Percentiles rank a stretch among this genome's conserved stretches.
phyloP scores from a whole-genome alignment of 1,139 yeast species.

The Blastobotrys apis region DNA sequence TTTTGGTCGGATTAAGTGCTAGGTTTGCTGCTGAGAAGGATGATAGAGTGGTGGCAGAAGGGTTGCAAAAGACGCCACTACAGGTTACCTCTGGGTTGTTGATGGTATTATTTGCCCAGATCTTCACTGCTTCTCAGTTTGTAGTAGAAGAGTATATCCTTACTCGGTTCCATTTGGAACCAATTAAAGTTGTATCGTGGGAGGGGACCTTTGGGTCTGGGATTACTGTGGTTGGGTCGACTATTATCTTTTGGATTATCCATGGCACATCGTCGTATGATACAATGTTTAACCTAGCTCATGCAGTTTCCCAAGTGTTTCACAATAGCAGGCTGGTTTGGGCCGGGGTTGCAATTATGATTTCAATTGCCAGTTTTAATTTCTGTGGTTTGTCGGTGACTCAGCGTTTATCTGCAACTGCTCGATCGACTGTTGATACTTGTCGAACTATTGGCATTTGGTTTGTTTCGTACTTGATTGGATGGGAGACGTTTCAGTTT shows the following conservation, averaged over 20 bases:
- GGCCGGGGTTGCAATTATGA: slow-evolving; percentile 62
- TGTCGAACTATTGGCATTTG: slow-evolving; percentile 74
- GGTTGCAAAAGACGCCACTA: slow-evolving; percentile 27
- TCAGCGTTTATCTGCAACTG: slow-evolving; percentile 62
- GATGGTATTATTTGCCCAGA: slow-evolving; percentile 57
- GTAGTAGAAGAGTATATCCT: slow-evolving; percentile 73
- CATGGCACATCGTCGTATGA: slow-evolving; percentile 36
- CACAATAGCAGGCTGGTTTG: slow-evolving; percentile 40
- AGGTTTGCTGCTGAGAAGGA: slow-evolving; percentile 21
- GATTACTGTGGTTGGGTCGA: slow-evolving; percentile 42
- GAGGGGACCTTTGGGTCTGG: slow-evolving; percentile 68
- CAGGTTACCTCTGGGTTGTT: slow-evolving; percentile 49
- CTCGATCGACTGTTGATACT: slow-evolving; percentile 76
- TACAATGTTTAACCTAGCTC: slow-evolving; percentile 55
- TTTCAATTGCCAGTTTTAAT: slow-evolving; percentile 69
- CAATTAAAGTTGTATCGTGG: slow-evolving; percentile 64
- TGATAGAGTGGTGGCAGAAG: slow-evolving; percentile 11
- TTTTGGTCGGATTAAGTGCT: slow-evolving; percentile 71
- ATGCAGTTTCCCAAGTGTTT: slow-evolving; percentile 51
- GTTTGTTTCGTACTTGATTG: slow-evolving; percentile 66
- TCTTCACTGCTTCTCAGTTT: slow-evolving; percentile 70
- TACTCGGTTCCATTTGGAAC: slow-evolving; percentile 50
- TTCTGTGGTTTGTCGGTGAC: slow-evolving; percentile 72
- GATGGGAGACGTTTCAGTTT: slow-evolving; percentile 68
- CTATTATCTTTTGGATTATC: slow-evolving; percentile 44